A percentile compares a stretch with the other conserved stretches of the same genome.
These are phyloP conservation scores for Phytophthora ramorum DNA, from an alignment of 352 stramenopile genomes.

Conservation along the genomic window DNA sequence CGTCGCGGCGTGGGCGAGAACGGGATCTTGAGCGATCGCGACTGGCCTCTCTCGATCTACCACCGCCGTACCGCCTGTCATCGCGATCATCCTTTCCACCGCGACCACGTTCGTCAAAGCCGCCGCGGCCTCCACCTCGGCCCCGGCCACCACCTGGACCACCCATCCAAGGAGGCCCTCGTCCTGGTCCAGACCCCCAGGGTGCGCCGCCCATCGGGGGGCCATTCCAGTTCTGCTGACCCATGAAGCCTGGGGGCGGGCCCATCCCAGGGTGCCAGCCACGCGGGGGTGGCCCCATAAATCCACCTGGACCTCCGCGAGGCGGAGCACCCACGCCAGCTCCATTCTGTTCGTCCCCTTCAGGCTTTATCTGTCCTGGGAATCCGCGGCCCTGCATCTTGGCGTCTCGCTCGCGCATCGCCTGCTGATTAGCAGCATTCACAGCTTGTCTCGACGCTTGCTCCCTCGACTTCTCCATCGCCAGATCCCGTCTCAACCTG, in stretches of 20 bases:
- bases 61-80: conserved; percentile 30
- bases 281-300: conserved; percentile 61
- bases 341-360: conserved; percentile 29
- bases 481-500: conserved; percentile 67
- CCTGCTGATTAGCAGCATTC: conserved; percentile 57
- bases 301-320: conserved; percentile 43
- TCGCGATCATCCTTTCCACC: conserved; percentile 43
- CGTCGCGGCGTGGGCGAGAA: conserved; percentile 46
- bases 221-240: conserved; percentile 54
- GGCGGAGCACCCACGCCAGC: conserved; percentile 22
- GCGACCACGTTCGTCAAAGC: conserved; percentile 56
- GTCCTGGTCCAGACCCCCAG: conserved; percentile 50
- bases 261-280: conserved; percentile 81
- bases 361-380: conserved; percentile 30
- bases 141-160: conserved; percentile 44
- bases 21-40: conserved; percentile 68
- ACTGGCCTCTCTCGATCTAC: conserved; percentile 48
- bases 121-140: conserved; percentile 39
- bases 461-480: conserved; percentile 79
- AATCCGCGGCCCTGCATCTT: conserved; percentile 47
- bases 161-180: conserved; percentile 66
- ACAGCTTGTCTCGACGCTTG: conserved; percentile 81
- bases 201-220: conserved; percentile 48
- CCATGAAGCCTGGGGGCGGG: conserved; percentile 53
- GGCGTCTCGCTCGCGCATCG: conserved; percentile 41